A percentile compares a stretch with the other conserved stretches of the same genome.
These are phyloP conservation scores for Spatholobus suberectus DNA, from an alignment of 306 rosid species.

Conservation along the genomic window DNA sequence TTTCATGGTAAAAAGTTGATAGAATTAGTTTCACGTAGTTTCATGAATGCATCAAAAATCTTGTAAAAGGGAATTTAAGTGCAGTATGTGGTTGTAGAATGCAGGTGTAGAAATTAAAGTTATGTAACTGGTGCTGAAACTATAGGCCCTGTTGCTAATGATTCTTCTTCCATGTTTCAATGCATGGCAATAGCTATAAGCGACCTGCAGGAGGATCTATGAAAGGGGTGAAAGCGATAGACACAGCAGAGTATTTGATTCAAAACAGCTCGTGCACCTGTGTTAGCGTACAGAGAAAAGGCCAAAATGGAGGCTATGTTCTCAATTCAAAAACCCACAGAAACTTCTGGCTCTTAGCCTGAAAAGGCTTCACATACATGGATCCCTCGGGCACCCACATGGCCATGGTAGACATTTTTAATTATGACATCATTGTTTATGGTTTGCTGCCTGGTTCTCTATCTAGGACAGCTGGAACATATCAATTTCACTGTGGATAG, in stretches of 20 bases:
- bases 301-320: slow-evolving; percentile 82
- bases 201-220: slow-evolving; percentile 57
- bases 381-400: background rate
- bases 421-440: background rate
- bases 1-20: too few relatives aligned
- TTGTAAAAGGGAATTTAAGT: too few relatives aligned
- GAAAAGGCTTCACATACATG: slow-evolving; percentile 18
- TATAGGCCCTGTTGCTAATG: too few relatives aligned
- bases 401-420: background rate
- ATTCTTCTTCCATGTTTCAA: too few relatives aligned
- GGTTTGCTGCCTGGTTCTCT: background rate
- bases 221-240: slow-evolving; percentile 59
- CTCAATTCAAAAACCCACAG: slow-evolving; percentile 80
- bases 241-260: slow-evolving; percentile 84
- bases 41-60: too few relatives aligned
- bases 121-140: too few relatives aligned
- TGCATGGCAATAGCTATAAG: too few relatives aligned
- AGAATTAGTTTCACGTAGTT: too few relatives aligned
- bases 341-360: slow-evolving; percentile 94
- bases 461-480: background rate
- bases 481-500: slow-evolving; percentile 28
- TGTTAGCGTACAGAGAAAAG: slow-evolving; percentile 81
- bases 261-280: slow-evolving; percentile 82
- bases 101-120: too few relatives aligned
- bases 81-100: too few relatives aligned